Evolutionary conservation across 1,284 basidiomycete species (phyloP).

Genomic region (Malassezia dermatis): DNA sequence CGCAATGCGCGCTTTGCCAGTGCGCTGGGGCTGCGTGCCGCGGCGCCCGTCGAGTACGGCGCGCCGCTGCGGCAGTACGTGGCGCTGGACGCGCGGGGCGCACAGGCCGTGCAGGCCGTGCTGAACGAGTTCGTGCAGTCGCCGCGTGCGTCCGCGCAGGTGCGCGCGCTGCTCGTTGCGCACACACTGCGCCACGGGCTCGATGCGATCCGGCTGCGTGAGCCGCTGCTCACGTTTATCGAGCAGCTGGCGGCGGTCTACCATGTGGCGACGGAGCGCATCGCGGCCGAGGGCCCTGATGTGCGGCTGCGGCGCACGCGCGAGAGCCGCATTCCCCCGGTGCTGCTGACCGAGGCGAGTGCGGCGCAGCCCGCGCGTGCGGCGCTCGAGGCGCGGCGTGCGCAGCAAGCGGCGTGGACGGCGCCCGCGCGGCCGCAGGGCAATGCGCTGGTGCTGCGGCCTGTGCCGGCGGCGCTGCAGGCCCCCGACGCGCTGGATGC

Average conservation of each 20-base stretch:
- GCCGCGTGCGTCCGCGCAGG: constrained; percentile 30
- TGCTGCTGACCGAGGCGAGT: constrained; percentile 26
- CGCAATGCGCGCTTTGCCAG: constrained; percentile 44
- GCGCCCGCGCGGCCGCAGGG: background rate
- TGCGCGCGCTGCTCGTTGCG: constrained; percentile 14
- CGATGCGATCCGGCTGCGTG: constrained; percentile 21
- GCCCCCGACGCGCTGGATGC: background rate
- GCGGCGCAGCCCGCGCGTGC: background rate
- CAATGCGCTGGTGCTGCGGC: constrained; percentile 5
- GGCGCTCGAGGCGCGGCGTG: background rate
- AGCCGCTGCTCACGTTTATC: constrained; percentile 33
- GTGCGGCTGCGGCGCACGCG: constrained; percentile 35
- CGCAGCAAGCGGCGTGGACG: background rate
- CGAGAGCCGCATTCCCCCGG: constrained; percentile 29
- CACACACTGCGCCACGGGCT: background rate
- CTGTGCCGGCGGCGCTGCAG: background rate
- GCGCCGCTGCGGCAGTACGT: constrained; percentile 32
- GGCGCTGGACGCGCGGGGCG: constrained; percentile 21
- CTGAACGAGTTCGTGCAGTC: constrained; percentile 43
- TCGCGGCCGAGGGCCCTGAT: constrained; percentile 2
- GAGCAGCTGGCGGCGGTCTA: constrained; percentile 33
- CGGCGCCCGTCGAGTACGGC: constrained; percentile 15
- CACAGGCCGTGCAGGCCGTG: constrained; percentile 30
- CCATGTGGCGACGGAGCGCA: constrained; percentile 19
- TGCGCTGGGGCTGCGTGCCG: constrained; percentile 37